Percentiles rank a stretch among this genome's conserved stretches.
phyloP scores from a whole-genome alignment of 345 rosid genomes.

The Moringa oleifera region DNA sequence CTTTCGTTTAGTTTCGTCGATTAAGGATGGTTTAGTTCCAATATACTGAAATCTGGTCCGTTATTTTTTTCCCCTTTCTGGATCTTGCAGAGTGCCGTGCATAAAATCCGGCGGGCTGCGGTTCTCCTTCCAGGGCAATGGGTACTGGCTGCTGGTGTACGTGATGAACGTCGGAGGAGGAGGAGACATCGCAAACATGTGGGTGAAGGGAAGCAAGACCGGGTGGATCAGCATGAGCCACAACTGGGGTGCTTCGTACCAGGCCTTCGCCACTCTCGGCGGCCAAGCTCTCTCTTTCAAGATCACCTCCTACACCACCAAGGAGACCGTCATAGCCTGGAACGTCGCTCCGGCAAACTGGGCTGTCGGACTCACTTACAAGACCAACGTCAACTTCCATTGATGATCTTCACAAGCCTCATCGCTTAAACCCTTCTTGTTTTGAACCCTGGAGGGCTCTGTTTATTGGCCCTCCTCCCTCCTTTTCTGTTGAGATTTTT shows the following conservation, averaged over 20 bases:
- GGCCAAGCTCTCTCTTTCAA: slow-evolving; percentile 79
- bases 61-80: too few relatives aligned
- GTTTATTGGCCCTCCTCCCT: neutral
- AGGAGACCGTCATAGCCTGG: slow-evolving; percentile 47
- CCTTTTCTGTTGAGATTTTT: too few relatives aligned
- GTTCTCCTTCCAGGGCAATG: slow-evolving; percentile 44
- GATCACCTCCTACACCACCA: slow-evolving; percentile 55
- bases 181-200: slow-evolving; percentile 41
- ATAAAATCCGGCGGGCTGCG: slow-evolving; percentile 39
- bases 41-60: too few relatives aligned
- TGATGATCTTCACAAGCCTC: slow-evolving; percentile 20
- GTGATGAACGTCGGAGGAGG: slow-evolving; percentile 80
- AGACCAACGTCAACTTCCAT: slow-evolving; percentile 47
- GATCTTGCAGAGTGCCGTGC: slow-evolving; percentile 64
- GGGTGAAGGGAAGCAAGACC: slow-evolving; percentile 68
- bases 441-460: neutral
- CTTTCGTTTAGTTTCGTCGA: too few relatives aligned
- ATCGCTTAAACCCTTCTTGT: neutral
- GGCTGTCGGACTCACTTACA: slow-evolving; percentile 52
- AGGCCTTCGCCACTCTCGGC: slow-evolving; percentile 65
- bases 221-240: slow-evolving; percentile 86
- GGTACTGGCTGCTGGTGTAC: slow-evolving; percentile 55
- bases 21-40: too few relatives aligned
- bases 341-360: slow-evolving; percentile 71
- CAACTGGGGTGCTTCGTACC: slow-evolving; percentile 93